Conservation (phyloP, 306 rosid genomes). For the Quercus ilex region DNA sequence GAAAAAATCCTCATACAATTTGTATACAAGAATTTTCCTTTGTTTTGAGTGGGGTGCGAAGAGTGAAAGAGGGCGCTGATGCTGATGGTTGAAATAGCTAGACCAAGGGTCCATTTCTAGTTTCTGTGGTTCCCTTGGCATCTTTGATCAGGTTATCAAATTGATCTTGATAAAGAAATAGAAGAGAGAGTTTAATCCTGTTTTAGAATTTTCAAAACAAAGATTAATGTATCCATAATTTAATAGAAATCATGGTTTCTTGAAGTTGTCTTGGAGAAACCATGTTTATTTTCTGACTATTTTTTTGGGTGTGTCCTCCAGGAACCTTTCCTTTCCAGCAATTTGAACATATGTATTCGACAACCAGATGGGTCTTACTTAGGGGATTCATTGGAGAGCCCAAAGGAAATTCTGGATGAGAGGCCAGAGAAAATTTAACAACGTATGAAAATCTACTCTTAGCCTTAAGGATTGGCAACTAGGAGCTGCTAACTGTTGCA, state of each 20-base stretch:
- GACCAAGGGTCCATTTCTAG: background rate
- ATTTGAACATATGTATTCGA: conserved; percentile 81
- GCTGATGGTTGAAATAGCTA: background rate
- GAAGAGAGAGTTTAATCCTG: background rate
- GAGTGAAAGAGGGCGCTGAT: background rate
- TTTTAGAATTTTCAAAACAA: background rate
- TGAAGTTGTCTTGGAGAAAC: background rate
- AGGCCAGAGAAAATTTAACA: conserved; percentile 45
- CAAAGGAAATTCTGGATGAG: conserved; percentile 59
- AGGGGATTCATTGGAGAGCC: conserved; percentile 80
- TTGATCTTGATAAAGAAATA: background rate
- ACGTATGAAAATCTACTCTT: conserved; percentile 30
- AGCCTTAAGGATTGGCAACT: conserved; percentile 39
- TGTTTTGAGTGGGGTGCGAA: background rate
- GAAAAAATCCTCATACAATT: background rate
- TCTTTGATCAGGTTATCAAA: background rate
- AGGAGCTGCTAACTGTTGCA: conserved; percentile 58
- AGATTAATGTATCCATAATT: background rate
- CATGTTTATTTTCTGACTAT: conserved; percentile 16
- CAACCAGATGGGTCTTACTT: conserved; percentile 85
- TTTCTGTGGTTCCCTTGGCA: background rate
- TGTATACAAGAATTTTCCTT: background rate
- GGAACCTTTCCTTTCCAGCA: conserved; percentile 81
- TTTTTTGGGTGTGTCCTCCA: conserved; percentile 25
- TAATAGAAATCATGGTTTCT: background rate